Evolutionary conservation across 2,329 filamentous ascomycete genomes (phyloP).

Genomic region (Paecilomyces variotii): DNA sequence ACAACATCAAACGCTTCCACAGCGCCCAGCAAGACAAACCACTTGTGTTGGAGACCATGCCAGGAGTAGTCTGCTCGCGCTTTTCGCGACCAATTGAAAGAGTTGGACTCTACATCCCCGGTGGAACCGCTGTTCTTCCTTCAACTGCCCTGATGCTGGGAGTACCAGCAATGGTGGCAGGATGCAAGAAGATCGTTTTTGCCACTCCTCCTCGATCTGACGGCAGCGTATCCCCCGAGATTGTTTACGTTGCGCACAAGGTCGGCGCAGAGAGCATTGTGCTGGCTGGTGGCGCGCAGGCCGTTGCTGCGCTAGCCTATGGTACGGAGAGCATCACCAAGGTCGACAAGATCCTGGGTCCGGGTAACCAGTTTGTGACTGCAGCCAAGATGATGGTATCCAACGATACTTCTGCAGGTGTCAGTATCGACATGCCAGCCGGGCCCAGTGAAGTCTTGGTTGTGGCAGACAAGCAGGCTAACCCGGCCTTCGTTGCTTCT

Average conservation of each 20-base stretch:
- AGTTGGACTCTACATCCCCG: slow-evolving; percentile 93
- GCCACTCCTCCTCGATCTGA: slow-evolving; percentile 85
- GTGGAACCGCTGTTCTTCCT: slow-evolving; percentile 92
- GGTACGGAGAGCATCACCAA: slow-evolving; percentile 90
- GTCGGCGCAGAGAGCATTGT: slow-evolving; percentile 94
- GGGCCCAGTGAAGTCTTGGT: slow-evolving; percentile 97
- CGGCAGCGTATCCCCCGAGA: slow-evolving; percentile 87
- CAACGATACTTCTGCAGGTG: slow-evolving; percentile 92
- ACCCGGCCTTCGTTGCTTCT: slow-evolving; percentile 90
- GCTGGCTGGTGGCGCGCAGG: slow-evolving; percentile 88
- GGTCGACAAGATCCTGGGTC: slow-evolving; percentile 97
- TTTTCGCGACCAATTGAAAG: slow-evolving; percentile 89
- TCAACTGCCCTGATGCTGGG: slow-evolving; percentile 97
- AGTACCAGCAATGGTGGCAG: slow-evolving; percentile 94
- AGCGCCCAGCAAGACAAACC: slow-evolving; percentile 78
- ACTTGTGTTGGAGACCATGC: slow-evolving; percentile 91
- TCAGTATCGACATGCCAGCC: slow-evolving; percentile 97
- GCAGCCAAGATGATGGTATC: slow-evolving; percentile 97
- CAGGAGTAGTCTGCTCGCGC: slow-evolving; percentile 86
- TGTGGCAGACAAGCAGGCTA: slow-evolving; percentile 76
- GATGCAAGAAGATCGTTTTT: slow-evolving; percentile 88
- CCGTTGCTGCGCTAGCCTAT: slow-evolving; percentile 93
- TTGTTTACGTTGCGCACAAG: slow-evolving; percentile 96
- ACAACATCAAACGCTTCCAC: slow-evolving; percentile 94
- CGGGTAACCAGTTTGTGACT: slow-evolving; percentile 97